Evolutionary conservation across 192 early-diverging fungal species (phyloP), one percentile per base, ranked within the genome.

Genomic region (Coemansia sp.): DNA sequence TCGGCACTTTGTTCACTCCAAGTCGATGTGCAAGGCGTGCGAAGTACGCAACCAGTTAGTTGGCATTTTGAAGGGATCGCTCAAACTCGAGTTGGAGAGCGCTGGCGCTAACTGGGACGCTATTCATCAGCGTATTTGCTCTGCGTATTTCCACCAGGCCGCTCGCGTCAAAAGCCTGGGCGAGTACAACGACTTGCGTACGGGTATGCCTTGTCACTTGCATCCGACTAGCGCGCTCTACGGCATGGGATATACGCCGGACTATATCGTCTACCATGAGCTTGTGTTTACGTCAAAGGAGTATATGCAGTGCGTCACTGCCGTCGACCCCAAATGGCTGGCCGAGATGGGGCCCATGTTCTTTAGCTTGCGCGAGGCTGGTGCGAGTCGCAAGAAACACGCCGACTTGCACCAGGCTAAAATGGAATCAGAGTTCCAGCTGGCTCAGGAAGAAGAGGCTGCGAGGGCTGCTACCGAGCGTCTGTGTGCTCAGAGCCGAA

Each of bases 271-370:
- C 3, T 99, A 99, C 77, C 94, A 97, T 70, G 95, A 99, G 70
- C 85, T 99, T 65, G 87, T 99, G 8, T 90, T 96, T 87, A 99
- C 97, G 7, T 92, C 92, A 20, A 99, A 99, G 75, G 97, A 99
- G 87, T 99, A 96, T 69, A 99, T 99, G 97, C 97, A 97, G 73
- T 97, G 95, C 73, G 97, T 98, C 6, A 99, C 96, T 0, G 91
- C 96, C 1, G 95, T 99, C 0, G 96, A 99, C 67, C 88, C 90
- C 1, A 84, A 87, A 41, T 98, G 97, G 97, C 76, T 97, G 59
- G 96, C 95, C 1, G 96, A 99, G 51, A 78, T 98, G 70, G 97
- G 97, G n/a, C 95, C 95, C 60, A 99, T 99, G 95, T 99, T 99
- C 80, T 99, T 94, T 70, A 91, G 89, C 32, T 38, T 83, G 27